Evolutionary conservation across 2,329 filamentous ascomycete species (phyloP).

Genomic region (Aspergillus sp.): DNA sequence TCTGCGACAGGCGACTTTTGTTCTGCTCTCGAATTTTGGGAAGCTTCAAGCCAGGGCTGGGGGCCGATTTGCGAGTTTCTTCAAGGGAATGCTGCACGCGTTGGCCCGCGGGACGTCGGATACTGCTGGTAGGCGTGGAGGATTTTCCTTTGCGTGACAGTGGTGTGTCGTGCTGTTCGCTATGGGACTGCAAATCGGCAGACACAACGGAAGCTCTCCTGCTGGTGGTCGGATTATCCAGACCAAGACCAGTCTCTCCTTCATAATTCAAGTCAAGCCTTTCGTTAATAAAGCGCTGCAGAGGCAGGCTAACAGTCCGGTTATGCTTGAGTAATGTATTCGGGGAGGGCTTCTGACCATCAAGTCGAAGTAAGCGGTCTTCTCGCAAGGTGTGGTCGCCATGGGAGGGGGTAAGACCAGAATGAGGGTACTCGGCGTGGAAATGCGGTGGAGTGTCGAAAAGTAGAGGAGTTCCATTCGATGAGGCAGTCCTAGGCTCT

Average conservation of each 20-base stretch:
- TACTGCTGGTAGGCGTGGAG: conserved; percentile 4
- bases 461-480: conserved; percentile 19
- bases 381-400: conserved; percentile 26
- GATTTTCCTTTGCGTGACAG: conserved; percentile 10
- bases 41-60: conserved; percentile 1
- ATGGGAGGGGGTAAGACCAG: conserved; percentile 13
- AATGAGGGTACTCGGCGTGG: conserved; percentile 11
- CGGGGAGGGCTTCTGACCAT: conserved; percentile 18
- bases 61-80: conserved; percentile 6
- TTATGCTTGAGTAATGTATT: conserved; percentile 21
- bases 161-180: background rate
- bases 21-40: conserved; percentile 2
- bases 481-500: conserved; percentile 21
- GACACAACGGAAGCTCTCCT: conserved; percentile 19
- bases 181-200: conserved; percentile 12
- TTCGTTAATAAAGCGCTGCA: conserved; percentile 38
- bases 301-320: conserved; percentile 30
- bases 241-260: conserved; percentile 8
- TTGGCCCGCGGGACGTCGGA: conserved; percentile 5
- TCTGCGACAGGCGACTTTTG: conserved; percentile 7
- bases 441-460: conserved; percentile 20
- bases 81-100: conserved; percentile 9
- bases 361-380: conserved; percentile 23
- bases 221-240: conserved; percentile 4
- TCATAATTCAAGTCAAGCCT: conserved; percentile 24